phyloP scores from a whole-genome alignment of 192 early-diverging fungal genomes.

The Paraglomus occultum region DNA sequence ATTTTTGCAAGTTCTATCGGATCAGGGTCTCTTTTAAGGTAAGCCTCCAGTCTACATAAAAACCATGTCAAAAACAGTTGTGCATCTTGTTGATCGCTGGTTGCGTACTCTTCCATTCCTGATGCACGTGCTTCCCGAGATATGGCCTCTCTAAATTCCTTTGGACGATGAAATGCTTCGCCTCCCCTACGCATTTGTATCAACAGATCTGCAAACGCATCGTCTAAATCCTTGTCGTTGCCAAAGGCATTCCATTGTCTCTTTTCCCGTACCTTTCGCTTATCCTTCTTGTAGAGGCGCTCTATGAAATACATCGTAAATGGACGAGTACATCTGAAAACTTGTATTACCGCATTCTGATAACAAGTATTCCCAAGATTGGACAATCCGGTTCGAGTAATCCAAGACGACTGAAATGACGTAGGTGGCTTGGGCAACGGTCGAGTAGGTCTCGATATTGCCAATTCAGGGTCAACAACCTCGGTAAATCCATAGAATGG shows the following conservation, averaged over 20 bases:
- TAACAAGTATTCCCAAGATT: conserved; percentile 87
- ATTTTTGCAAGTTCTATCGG: conserved; percentile 38
- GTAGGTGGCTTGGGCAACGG: conserved; percentile 8
- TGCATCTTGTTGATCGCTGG: conserved; percentile 93
- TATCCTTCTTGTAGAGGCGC: conserved; percentile 49
- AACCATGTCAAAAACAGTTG: conserved; percentile 95
- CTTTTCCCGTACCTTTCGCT: conserved; percentile 41
- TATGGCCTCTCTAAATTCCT: conserved; percentile 72
- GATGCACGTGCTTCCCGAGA: conserved; percentile 59
- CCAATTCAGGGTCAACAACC: conserved; percentile 32
- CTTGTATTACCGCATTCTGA: conserved; percentile 84
- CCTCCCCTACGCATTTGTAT: conserved; percentile 80
- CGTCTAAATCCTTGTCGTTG: conserved; percentile 68
- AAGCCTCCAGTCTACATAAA: conserved; percentile 89
- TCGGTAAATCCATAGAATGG: conserved; percentile 49
- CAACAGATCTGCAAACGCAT: conserved; percentile 76
- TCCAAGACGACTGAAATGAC: conserved; percentile 39
- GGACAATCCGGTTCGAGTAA: conserved; percentile 69
- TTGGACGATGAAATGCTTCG: conserved; percentile 75
- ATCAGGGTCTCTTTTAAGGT: conserved; percentile 61
- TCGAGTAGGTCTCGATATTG: conserved; percentile 21
- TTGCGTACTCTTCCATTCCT: conserved; percentile 62
- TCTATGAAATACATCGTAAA: conserved; percentile 71
- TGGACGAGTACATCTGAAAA: conserved; percentile 67
- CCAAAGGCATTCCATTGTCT: conserved; percentile 69